Base-by-base conservation (phyloP, 1,284 basidiomycete species). In the Stereum hirsutum region DNA sequence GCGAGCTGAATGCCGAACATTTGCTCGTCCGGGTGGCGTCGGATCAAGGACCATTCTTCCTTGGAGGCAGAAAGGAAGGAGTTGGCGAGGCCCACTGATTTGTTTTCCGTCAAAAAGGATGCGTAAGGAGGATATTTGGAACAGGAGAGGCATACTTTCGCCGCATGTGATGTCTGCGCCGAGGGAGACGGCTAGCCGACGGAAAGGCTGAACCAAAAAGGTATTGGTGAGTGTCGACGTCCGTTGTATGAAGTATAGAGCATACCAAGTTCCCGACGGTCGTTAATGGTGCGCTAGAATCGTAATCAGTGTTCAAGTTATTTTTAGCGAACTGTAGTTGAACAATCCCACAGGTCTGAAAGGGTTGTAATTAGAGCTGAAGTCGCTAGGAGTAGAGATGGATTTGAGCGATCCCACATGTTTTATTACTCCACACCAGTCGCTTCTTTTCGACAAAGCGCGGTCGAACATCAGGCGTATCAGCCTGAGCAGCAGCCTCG, bases 91-190 rank as follows among this genome's bases (percentile, higher is more conserved):
- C 87, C 89, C 87, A 89, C 82, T 86, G 51, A 23, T 52, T 42
- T 5, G 19, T 45, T 45, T 24, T 39, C 28, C 12, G 37, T 30
- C 36, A n/a, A n/a, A n/a, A n/a, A n/a, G n/a, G 17, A 34, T 14
- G 17, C 10, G 28, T 14, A 14, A 20, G 7, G 27, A 14, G 19
- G 17, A 15, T 14, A 28, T 31, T 15, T 33, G 20, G 5, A n/a
- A n/a, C n/a, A n/a, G n/a, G 32, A 24, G 21, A 20, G 12, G 53
- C 72, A 34, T 55, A 85, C 89, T 98, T 65, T 98, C 95, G 27
- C 91, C 91, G 51, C 90, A 93, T 11, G 92, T 96, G 54, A 99
- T 97, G 52, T 96, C 92, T 1, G 87, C 90, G 6, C 95, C 95
- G 48, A 89, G 84, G 28, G 76, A 69, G 5, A 87, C 78, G 52